A percentile compares a stretch with the other conserved stretches of the same genome.
Evolutionary conservation across 2,329 filamentous ascomycete species (phyloP).

Genomic region (Monilinia vaccinii-corymbosi): DNA sequence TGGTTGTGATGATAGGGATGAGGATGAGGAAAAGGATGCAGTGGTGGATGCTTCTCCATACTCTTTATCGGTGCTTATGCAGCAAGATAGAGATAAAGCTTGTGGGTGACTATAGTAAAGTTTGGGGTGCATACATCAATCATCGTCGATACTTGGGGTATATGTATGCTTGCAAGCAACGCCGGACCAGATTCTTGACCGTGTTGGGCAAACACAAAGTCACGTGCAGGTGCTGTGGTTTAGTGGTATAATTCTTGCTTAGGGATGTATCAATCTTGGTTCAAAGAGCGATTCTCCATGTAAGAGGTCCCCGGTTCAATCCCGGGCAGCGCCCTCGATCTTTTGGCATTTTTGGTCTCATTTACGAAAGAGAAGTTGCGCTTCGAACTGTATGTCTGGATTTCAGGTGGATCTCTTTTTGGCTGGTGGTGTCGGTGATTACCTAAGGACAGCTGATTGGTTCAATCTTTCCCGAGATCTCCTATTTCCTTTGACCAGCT

Average conservation of each 20-base stretch:
- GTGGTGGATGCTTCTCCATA: conserved; percentile 8
- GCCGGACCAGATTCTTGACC: no score
- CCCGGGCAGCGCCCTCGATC: not conserved
- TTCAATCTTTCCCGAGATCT: not conserved
- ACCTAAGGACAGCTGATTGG: not conserved
- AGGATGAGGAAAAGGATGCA: not conserved
- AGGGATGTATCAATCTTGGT: not conserved
- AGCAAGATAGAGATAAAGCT: conserved; percentile 23
- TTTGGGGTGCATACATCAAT: not conserved
- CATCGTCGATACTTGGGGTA: no score
- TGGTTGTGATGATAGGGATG: not conserved
- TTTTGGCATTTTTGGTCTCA: not conserved
- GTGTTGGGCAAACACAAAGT: no score
- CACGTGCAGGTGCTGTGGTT: not conserved
- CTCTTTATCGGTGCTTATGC: conserved; percentile 16
- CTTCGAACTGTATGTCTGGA: no score
- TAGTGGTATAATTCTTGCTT: conserved; percentile 6
- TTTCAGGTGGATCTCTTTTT: no score
- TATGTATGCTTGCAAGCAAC: no score
- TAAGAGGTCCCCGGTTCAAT: conserved; percentile 2
- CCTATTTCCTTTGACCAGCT: not conserved
- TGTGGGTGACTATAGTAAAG: not conserved
- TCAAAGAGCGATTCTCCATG: not conserved
- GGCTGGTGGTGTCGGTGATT: no score
- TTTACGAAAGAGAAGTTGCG: no score